Percentiles rank a stretch among this genome's conserved stretches.
phyloP scores from a whole-genome alignment of 805 yeast species.

The Metschnikowia sp. region DNA sequence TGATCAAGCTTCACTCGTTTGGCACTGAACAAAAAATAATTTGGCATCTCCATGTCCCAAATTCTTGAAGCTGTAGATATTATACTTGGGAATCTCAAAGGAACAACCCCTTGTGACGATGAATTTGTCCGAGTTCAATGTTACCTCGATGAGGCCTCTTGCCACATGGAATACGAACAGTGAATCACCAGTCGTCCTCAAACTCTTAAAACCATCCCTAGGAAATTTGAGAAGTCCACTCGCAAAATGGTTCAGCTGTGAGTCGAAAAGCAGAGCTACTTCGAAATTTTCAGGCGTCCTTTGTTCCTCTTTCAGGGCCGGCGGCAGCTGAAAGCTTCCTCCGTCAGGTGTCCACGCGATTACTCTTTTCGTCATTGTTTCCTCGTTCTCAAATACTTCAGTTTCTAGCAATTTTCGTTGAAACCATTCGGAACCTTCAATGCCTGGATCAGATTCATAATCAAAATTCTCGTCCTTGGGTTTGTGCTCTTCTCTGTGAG shows the following conservation, averaged over 20 bases:
- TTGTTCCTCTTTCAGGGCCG: conserved; percentile 35
- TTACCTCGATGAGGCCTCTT: conserved; percentile 66
- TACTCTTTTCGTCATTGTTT: conserved; percentile 30
- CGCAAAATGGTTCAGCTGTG: conserved; percentile 61
- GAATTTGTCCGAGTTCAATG: conserved; percentile 55
- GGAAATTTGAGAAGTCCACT: conserved; percentile 73
- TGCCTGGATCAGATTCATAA: conserved; percentile 38
- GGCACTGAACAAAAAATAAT: conserved; percentile 74
- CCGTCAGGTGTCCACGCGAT: conserved; percentile 67
- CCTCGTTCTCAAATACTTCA: conserved; percentile 47
- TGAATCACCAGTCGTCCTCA: conserved; percentile 60
- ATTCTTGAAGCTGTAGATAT: conserved; percentile 66
- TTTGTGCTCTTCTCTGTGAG: conserved; percentile 17
- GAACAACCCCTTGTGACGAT: conserved; percentile 69
- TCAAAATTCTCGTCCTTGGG: conserved; percentile 19
- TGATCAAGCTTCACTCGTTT: conserved; percentile 9
- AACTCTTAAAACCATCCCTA: conserved; percentile 54
- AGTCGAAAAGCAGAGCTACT: conserved; percentile 62
- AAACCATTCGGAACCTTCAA: conserved; percentile 54
- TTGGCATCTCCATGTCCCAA: conserved; percentile 55
- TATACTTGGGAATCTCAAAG: conserved; percentile 77
- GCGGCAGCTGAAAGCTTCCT: conserved; percentile 40
- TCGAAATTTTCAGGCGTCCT: conserved; percentile 45
- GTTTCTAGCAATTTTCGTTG: conserved; percentile 37
- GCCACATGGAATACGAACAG: conserved; percentile 74